Evolutionary conservation across 2,329 filamentous ascomycete genomes (phyloP).

Genomic region (Periconia digitata): DNA sequence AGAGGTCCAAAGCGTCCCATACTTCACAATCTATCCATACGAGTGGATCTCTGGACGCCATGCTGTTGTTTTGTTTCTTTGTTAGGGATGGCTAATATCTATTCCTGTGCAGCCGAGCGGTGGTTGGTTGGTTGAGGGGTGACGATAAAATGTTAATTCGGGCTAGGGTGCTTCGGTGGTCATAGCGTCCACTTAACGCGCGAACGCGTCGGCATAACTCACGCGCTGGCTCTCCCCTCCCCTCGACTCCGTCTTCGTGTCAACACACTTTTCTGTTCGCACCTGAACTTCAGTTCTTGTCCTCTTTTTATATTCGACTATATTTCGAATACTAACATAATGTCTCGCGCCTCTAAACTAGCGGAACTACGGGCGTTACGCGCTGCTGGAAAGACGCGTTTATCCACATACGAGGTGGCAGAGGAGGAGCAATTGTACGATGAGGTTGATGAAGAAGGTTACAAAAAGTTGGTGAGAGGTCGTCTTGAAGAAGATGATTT

Average conservation of each 20-base stretch:
- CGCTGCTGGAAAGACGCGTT: conserved; percentile 85
- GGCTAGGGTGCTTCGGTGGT: conserved; percentile 3
- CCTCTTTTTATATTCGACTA: conserved; percentile 16
- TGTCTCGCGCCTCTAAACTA: conserved; percentile 44
- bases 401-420: conserved; percentile 83
- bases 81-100: neutral
- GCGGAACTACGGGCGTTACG: conserved; percentile 84
- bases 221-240: conserved; percentile 24
- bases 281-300: conserved; percentile 9
- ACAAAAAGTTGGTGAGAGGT: conserved; percentile 91
- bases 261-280: conserved; percentile 8
- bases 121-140: neutral
- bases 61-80: conserved; percentile 14
- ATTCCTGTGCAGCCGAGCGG: neutral
- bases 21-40: conserved; percentile 87
- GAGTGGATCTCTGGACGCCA: conserved; percentile 63
- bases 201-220: conserved; percentile 11
- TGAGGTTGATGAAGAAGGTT: conserved; percentile 93
- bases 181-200: conserved; percentile 14
- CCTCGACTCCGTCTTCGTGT: conserved; percentile 14
- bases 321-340: conserved; percentile 23
- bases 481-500: conserved; percentile 95
- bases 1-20: conserved; percentile 8
- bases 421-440: conserved; percentile 88
- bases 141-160: neutral